Evolutionary conservation across 768 basidiomycete species (phyloP).

Genomic region (Mycena polygramma): DNA sequence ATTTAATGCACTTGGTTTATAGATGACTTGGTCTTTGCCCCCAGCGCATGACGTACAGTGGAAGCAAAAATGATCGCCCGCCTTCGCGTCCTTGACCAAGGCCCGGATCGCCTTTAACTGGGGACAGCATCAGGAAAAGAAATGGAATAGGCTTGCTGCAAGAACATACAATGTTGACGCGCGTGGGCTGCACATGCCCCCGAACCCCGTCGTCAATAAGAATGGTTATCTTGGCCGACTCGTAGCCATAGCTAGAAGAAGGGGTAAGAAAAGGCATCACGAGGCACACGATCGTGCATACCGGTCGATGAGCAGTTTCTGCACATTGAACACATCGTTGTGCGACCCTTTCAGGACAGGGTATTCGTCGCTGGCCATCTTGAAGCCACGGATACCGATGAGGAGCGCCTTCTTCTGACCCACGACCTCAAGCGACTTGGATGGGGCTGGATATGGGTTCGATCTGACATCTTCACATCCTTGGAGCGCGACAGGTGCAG

Average conservation of each 20-base stretch:
- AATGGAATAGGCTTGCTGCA: background rate
- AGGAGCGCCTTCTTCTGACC: constrained; percentile 28
- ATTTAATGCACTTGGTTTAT: no score
- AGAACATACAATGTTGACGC: constrained; percentile 18
- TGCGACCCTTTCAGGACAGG: constrained; percentile 17
- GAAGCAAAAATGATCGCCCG: constrained; percentile 42
- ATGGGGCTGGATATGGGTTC: no score
- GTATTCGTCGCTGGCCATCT: background rate
- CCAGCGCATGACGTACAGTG: constrained; percentile 45
- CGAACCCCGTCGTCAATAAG: constrained; percentile 22
- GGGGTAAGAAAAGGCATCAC: background rate
- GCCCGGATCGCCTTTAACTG: constrained; percentile 7
- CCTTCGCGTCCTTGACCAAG: constrained; percentile 30
- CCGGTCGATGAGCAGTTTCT: constrained; percentile 19
- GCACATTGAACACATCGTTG: constrained; percentile 18
- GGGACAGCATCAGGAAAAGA: constrained; percentile 27
- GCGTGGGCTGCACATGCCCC: constrained; percentile 23
- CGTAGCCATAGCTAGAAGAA: constrained; percentile 17
- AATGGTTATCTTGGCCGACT: constrained; percentile 12
- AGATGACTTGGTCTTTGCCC: no score
- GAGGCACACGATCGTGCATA: background rate
- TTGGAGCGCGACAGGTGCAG: no score
- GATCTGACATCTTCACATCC: no score
- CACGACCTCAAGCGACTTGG: no score
- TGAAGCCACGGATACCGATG: constrained; percentile 13